Evolutionary conservation across 2,329 filamentous ascomycete species (phyloP), one percentile per base, ranked within the genome.

Genomic region (Fusarium redolens): DNA sequence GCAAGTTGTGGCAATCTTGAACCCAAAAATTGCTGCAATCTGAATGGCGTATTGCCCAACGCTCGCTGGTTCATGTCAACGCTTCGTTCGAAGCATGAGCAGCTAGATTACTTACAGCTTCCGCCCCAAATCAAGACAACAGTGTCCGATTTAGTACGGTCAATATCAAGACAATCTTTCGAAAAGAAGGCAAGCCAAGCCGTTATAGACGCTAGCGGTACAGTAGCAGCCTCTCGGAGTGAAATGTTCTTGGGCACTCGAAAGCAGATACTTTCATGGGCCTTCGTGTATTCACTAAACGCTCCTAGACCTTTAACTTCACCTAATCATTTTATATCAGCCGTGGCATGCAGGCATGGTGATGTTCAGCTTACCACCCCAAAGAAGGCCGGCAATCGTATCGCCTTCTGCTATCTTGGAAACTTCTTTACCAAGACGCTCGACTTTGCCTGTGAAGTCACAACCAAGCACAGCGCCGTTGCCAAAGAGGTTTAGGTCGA

Each of bases 71-170:
- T n/a, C 14, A 13, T 35, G 40, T 57, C 28, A 58, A 25, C 13
- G 7, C 14, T 14, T 11, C 20, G 14, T 20, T 30, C 30, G 14
- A 50, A 43, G 18, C 33, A 50, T 28, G 37, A 37, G 28, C 14
- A 31, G 28, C 14, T 17, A 18, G 11, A 48, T n/a, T 8, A 79
- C 78, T 75, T 78, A 81, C 83, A 85, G 41, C 83, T 85, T 38
- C 83, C 84, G 28, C 82, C 84, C 82, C 82, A 86, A 18, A 86
- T 77, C 9, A 86, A 75, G 7, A 86, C 73, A 7, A 66, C 55
- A 4, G 59, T 58, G 13, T 65, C 52, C 1, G 63, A 38, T 3
- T 50, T 56, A 5, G 52, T 52, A 37, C 71, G 63, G 63, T 80
- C 55, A 62, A 85, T 81, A n/a, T 68, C 67, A 13, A 86, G 72